These are phyloP conservation scores for Tubosaeta sp. DNA, from an alignment of 768 basidiomycete species.

Conservation along the genomic window DNA sequence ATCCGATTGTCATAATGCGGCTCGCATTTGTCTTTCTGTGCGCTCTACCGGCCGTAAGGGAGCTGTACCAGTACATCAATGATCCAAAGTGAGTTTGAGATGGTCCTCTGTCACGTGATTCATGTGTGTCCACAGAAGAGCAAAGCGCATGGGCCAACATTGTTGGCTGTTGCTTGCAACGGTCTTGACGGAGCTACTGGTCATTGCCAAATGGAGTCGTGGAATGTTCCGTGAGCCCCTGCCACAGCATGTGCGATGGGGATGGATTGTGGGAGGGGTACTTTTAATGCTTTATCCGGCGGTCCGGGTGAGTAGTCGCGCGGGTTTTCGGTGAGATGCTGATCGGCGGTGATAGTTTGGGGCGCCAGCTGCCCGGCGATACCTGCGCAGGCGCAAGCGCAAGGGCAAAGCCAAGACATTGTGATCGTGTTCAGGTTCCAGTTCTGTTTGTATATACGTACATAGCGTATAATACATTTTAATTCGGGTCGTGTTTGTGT, in stretches of 20 bases:
- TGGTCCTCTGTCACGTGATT: neutral
- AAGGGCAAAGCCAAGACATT: slow-evolving; percentile 30
- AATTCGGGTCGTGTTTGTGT: neutral
- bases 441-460: slow-evolving; percentile 2
- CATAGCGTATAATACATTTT: neutral
- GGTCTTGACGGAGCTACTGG: slow-evolving; percentile 75
- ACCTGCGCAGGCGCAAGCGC: slow-evolving; percentile 37
- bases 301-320: slow-evolving; percentile 47
- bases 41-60: slow-evolving; percentile 81
- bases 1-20: slow-evolving; percentile 72
- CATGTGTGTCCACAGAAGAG: slow-evolving; percentile 46
- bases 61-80: slow-evolving; percentile 80
- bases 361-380: slow-evolving; percentile 51
- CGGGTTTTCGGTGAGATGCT: slow-evolving; percentile 1
- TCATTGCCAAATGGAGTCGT: slow-evolving; percentile 78
- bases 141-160: slow-evolving; percentile 88
- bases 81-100: slow-evolving; percentile 59
- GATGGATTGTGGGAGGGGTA: slow-evolving; percentile 57
- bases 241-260: slow-evolving; percentile 58
- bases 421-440: slow-evolving; percentile 12
- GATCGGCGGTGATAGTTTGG: slow-evolving; percentile 50
- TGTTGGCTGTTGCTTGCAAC: slow-evolving; percentile 85
- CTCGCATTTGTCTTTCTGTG: slow-evolving; percentile 79
- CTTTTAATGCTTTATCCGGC: slow-evolving; percentile 67
- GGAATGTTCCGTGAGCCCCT: slow-evolving; percentile 64